phyloP scores from a whole-genome alignment of 2,329 filamentous ascomycete genomes.

The Amylocarpus encephaloides region DNA sequence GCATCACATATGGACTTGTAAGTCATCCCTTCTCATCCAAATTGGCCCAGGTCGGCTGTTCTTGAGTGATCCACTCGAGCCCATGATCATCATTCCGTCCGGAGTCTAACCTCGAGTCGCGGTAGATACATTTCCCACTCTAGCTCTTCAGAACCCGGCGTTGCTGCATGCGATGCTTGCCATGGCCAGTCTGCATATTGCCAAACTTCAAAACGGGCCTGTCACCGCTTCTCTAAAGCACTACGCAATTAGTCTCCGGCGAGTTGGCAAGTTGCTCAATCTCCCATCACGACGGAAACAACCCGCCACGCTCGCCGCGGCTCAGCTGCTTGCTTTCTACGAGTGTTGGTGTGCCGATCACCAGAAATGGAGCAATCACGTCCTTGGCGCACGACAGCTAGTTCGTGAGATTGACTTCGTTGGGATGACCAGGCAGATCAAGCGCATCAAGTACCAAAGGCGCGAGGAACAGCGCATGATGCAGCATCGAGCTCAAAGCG shows the following conservation, averaged over 20 bases:
- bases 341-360: slow-evolving; percentile 95
- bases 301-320: slow-evolving; percentile 79
- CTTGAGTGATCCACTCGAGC: not conserved
- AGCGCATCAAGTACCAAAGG: slow-evolving; percentile 49
- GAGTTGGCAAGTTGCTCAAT: slow-evolving; percentile 69
- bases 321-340: slow-evolving; percentile 80
- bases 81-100: not conserved
- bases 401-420: slow-evolving; percentile 76
- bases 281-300: slow-evolving; percentile 63
- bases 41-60: too few relatives aligned
- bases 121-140: slow-evolving; percentile 70
- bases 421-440: slow-evolving; percentile 63
- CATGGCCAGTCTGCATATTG: slow-evolving; percentile 78
- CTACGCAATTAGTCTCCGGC: slow-evolving; percentile 77
- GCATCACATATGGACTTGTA: slow-evolving; percentile 59
- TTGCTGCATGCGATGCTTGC: slow-evolving; percentile 88
- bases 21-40: slow-evolving; percentile 25
- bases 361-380: slow-evolving; percentile 89
- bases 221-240: slow-evolving; percentile 82
- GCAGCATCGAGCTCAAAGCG: slow-evolving; percentile 16
- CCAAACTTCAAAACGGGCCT: slow-evolving; percentile 68
- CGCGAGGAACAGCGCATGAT: slow-evolving; percentile 14
- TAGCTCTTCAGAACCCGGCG: slow-evolving; percentile 78
- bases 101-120: not conserved
- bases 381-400: slow-evolving; percentile 76